These are phyloP conservation scores for Phaeodactylum tricornutum DNA, from an alignment of 108 stramenopile species.

Conservation along the genomic window DNA sequence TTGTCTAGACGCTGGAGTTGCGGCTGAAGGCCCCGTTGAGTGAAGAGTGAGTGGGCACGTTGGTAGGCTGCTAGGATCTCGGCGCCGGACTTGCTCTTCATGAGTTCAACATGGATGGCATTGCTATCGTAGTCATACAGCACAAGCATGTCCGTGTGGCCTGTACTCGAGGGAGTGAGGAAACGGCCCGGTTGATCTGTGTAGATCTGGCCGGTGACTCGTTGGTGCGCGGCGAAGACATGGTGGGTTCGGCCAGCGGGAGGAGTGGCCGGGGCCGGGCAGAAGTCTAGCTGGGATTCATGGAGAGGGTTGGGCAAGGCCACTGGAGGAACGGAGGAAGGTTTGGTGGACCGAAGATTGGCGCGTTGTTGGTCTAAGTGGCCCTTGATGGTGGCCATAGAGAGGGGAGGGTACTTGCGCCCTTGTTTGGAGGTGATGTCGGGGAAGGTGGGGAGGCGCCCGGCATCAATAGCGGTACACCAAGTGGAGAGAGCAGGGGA, in stretches of 20 bases:
- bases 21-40: slow-evolving; percentile 5
- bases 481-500: slow-evolving; percentile 11
- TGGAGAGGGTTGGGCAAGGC: background rate
- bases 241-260: slow-evolving; percentile 3
- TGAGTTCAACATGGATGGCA: slow-evolving; percentile 16
- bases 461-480: slow-evolving; percentile 1
- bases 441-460: no score
- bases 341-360: slow-evolving; percentile 10
- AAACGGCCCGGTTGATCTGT: slow-evolving; percentile 24
- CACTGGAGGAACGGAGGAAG: background rate
- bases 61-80: background rate
- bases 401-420: slow-evolving; percentile 2
- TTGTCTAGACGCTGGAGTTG: slow-evolving; percentile 9
- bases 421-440: no score
- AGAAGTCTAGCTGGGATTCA: background rate
- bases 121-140: slow-evolving; percentile 23
- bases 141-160: slow-evolving; percentile 19
- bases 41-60: no score
- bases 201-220: no score
- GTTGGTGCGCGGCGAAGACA: no score
- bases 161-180: slow-evolving; percentile 10
- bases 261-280: slow-evolving; percentile 3
- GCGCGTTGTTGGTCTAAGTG: slow-evolving; percentile 14
- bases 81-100: background rate
- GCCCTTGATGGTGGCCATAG: slow-evolving; percentile 14